Conservation (phyloP, 768 basidiomycete species). For the Hydnum rufescens region DNA sequence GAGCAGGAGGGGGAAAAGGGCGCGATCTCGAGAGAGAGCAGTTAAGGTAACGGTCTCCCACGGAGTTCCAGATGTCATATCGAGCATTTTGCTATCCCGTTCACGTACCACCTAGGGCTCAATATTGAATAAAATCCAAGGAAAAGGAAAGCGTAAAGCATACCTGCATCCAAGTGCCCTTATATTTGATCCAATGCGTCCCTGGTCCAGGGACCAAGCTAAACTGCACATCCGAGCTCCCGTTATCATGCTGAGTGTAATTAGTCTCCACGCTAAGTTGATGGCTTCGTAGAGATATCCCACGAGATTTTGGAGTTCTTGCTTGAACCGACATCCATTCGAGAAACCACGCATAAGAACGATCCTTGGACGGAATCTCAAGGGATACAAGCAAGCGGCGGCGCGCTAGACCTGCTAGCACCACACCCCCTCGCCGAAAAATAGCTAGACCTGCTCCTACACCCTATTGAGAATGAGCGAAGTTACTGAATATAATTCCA, state of each 20-base stretch:
- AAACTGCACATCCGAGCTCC: conserved; percentile 75
- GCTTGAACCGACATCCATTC: conserved; percentile 76
- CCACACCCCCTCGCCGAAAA: conserved; percentile 46
- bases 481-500: conserved; percentile 2
- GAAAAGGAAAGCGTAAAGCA: conserved; percentile 10
- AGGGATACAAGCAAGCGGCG: conserved; percentile 84
- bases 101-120: conserved; percentile 71
- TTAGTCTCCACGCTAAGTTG: conserved; percentile 88
- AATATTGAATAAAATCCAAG: neutral
- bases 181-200: conserved; percentile 78
- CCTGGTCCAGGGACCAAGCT: conserved; percentile 93
- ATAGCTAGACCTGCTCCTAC: conserved; percentile 67
- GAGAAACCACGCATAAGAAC: conserved; percentile 90
- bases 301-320: conserved; percentile 8
- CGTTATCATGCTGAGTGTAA: conserved; percentile 75
- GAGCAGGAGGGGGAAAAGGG: conserved; percentile 60
- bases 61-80: conserved; percentile 75
- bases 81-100: conserved; percentile 81
- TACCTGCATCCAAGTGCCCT: conserved; percentile 92
- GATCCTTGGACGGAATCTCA: conserved; percentile 92
- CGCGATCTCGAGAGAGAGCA: conserved; percentile 70
- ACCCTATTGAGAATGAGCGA: conserved; percentile 31
- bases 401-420: conserved; percentile 57
- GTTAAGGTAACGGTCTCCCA: conserved; percentile 97
- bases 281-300: conserved; percentile 40